Percentiles rank a stretch among this genome's conserved stretches.
Conservation (phyloP, 768 basidiomycete genomes). For the Jaapia argillacea region DNA sequence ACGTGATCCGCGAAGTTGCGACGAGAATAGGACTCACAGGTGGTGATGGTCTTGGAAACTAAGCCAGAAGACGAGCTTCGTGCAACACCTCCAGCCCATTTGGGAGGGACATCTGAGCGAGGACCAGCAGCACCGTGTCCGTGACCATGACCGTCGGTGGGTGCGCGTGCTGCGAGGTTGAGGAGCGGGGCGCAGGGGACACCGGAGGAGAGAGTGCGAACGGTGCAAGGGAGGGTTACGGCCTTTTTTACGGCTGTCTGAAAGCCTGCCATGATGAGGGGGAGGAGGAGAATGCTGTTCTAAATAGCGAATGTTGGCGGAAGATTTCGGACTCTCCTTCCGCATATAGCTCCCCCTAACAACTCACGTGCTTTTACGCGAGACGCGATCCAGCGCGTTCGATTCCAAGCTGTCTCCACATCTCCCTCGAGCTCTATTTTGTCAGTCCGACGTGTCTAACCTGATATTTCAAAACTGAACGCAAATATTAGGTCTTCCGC, state of each 20-base stretch:
- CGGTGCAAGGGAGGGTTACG: slow-evolving; percentile 72
- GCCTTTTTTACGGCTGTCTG: slow-evolving; percentile 67
- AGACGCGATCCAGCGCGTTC: too few relatives aligned
- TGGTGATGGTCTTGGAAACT: slow-evolving; percentile 52
- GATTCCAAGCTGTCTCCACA: too few relatives aligned
- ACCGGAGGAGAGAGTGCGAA: slow-evolving; percentile 70
- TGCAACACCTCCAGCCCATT: slow-evolving; percentile 51
- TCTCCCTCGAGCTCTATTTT: too few relatives aligned
- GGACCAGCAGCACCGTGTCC: slow-evolving; percentile 38
- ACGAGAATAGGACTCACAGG: slow-evolving; percentile 34
- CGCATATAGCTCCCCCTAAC: too few relatives aligned
- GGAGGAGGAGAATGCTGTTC: slow-evolving; percentile 8
- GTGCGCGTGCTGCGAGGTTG: slow-evolving; percentile 61
- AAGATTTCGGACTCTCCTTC: too few relatives aligned
- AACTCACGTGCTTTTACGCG: too few relatives aligned
- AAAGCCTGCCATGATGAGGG: slow-evolving; percentile 58
- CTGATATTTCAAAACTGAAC: too few relatives aligned
- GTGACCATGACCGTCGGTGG: slow-evolving; percentile 41
- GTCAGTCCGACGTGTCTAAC: too few relatives aligned
- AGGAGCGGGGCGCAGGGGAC: slow-evolving; percentile 69
- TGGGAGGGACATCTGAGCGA: slow-evolving; percentile 53
- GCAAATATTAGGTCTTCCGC: too few relatives aligned
- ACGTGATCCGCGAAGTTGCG: too few relatives aligned
- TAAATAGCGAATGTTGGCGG: not conserved
- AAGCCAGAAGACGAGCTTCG: slow-evolving; percentile 41